Conservation (phyloP, 2,329 filamentous ascomycete species). For the Aspergillus ibericus region DNA sequence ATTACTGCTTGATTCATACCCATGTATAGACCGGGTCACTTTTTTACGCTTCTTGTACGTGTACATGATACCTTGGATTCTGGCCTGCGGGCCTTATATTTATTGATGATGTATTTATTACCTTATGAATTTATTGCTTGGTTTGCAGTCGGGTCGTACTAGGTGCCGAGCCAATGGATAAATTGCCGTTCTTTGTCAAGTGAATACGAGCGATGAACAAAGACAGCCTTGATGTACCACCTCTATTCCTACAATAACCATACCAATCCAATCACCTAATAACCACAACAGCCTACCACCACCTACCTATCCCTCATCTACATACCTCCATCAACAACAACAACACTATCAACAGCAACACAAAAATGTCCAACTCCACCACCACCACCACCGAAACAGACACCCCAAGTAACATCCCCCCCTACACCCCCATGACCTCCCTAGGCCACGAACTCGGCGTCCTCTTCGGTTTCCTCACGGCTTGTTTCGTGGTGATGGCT, state of each 20-base stretch:
- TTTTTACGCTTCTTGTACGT: slow-evolving; percentile 26
- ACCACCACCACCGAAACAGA: neutral
- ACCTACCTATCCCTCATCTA: neutral
- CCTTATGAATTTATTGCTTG: neutral
- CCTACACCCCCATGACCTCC: slow-evolving; percentile 31
- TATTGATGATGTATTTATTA: slow-evolving; percentile 12
- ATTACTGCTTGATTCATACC: slow-evolving; percentile 25
- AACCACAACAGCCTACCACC: neutral
- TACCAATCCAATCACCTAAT: neutral
- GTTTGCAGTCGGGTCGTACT: no score
- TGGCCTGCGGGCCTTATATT: slow-evolving; percentile 7
- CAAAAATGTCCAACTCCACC: neutral
- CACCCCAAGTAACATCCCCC: slow-evolving; percentile 20
- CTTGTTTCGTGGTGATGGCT: slow-evolving; percentile 34
- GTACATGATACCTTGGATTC: slow-evolving; percentile 37
- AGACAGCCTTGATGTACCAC: no score
- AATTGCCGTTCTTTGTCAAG: no score
- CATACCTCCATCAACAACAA: neutral
- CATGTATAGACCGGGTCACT: slow-evolving; percentile 29
- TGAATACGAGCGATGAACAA: no score
- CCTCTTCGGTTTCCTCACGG: slow-evolving; percentile 40
- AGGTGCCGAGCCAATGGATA: no score
- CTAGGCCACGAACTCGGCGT: slow-evolving; percentile 40
- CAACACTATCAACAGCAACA: neutral
- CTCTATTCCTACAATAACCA: no score